Base-by-base conservation (phyloP, 768 basidiomycete genomes). In the Auricularia sp. region DNA sequence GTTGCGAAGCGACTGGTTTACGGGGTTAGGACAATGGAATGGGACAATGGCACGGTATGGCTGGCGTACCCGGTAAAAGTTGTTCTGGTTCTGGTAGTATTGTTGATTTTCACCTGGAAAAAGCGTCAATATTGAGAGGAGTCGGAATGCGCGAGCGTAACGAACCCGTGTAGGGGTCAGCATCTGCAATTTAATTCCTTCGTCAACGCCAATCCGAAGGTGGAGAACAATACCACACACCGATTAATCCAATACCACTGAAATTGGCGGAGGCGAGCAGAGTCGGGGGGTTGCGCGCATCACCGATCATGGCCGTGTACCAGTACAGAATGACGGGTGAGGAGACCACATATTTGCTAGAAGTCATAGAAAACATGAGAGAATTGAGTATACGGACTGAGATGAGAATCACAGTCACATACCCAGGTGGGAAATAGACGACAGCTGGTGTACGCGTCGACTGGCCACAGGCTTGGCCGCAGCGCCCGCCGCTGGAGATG, bases 381-480 rank as follows among this genome's bases (percentile, higher is more conserved):
- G 0, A 14, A 42, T 42, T 8, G 39, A 21, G 29, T 29, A 3
- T 29, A 29, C 2, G 1, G 29, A 29, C 29, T 29, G 29, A 29
- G 29, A 29, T 29, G 29, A 29, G 29, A 29, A 29, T 2, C 29
- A 29, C 29, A 29, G 29, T 33, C 21, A 33, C 80, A 64, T 74
- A 86, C 88, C 89, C 90, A 66, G 76, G 70, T 1, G 90, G 90
- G 75, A 92, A 90, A 74, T 82, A 92, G 44, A 91, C 81, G 24
- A 91, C 71, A 4, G 88, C 90, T 14, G 90, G 89, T 7, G 56
- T 29, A 3, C 85, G 73, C 10, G 88, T 89, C 24, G 58, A 47
- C 47, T 51, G 54, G 34, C 65, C 64, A 29, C 56, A 59, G 3
- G 83, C 85, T 3, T 77, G 74, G 58, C 86, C 86, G 68, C 90